These are phyloP conservation scores for Penicillium alfredii DNA, from an alignment of 495 filamentous ascomycete species.

Conservation along the genomic window DNA sequence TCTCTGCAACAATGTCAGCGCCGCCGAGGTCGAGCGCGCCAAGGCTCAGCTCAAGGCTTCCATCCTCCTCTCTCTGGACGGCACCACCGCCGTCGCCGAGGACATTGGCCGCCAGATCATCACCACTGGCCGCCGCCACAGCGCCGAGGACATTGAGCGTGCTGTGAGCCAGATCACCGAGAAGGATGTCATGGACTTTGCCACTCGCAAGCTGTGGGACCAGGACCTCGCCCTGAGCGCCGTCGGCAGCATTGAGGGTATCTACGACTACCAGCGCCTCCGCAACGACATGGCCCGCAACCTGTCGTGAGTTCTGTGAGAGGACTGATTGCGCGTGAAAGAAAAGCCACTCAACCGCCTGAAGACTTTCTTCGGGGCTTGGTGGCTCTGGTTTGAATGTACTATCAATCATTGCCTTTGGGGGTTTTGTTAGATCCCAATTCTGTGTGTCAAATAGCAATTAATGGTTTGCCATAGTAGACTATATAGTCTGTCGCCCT, in stretches of 20 bases:
- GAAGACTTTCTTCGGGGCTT: not conserved
- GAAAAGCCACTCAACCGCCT: constrained; percentile 10
- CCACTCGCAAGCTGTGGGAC: constrained; percentile 88
- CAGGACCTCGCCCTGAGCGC: constrained; percentile 91
- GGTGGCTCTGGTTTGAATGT: constrained; percentile 28
- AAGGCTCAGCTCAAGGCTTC: constrained; percentile 99
- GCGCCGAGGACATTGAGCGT: constrained; percentile 88
- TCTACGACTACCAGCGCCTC: constrained; percentile 84
- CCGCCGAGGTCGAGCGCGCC: constrained; percentile 92
- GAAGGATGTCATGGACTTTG: constrained; percentile 97
- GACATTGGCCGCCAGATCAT: constrained; percentile 98
- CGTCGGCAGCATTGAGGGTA: constrained; percentile 85
- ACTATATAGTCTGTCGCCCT: constrained; percentile 27
- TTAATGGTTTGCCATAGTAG: constrained; percentile 34
- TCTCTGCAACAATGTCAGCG: constrained; percentile 75
- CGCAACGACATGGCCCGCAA: constrained; percentile 88
- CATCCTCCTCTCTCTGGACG: constrained; percentile 92
- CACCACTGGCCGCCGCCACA: constrained; percentile 88
- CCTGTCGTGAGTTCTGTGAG: constrained; percentile 34
- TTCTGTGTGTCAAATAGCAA: constrained; percentile 34
- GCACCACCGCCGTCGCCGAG: constrained; percentile 93
- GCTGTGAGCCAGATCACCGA: constrained; percentile 80
- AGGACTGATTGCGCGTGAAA: constrained; percentile 20
- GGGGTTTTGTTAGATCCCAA: constrained; percentile 27
- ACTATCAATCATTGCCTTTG: constrained; percentile 33